These are phyloP conservation scores for Pseudogymnoascus sp. DNA, from an alignment of 2,329 filamentous ascomycete genomes.

Conservation along the genomic window DNA sequence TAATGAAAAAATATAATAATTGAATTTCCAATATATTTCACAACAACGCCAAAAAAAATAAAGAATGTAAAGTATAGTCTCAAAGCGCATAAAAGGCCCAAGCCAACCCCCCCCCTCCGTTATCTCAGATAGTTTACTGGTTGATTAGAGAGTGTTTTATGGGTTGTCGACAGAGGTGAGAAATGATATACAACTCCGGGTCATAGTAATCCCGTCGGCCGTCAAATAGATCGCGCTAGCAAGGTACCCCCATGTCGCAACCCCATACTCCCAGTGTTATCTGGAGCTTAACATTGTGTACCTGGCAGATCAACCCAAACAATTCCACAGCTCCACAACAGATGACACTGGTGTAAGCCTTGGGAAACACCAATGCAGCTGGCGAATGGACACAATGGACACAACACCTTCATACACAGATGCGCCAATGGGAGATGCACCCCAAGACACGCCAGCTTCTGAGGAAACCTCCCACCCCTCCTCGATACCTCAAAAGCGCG, in stretches of 20 bases:
- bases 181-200: not conserved
- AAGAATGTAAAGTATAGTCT: no score
- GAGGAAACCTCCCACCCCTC: conserved; percentile 35
- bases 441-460: conserved; percentile 26
- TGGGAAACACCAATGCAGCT: not conserved
- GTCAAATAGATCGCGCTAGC: not conserved
- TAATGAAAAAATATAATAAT: not conserved
- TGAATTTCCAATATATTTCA: not conserved
- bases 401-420: not conserved
- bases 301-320: not conserved
- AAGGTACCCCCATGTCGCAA: not conserved
- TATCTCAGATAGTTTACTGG: not conserved
- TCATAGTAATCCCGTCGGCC: not conserved
- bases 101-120: not conserved
- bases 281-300: not conserved
- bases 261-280: conserved; percentile 4
- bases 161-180: not conserved
- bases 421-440: not conserved
- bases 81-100: not conserved
- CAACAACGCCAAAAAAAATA: not conserved
- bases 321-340: not conserved
- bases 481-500: conserved; percentile 55
- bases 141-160: not conserved
- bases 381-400: not conserved
- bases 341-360: not conserved